Percentiles rank a stretch among this genome's conserved stretches.
Evolutionary conservation across 2,329 filamentous ascomycete species (phyloP).

Genomic region (Beauveria pseudobassiana): DNA sequence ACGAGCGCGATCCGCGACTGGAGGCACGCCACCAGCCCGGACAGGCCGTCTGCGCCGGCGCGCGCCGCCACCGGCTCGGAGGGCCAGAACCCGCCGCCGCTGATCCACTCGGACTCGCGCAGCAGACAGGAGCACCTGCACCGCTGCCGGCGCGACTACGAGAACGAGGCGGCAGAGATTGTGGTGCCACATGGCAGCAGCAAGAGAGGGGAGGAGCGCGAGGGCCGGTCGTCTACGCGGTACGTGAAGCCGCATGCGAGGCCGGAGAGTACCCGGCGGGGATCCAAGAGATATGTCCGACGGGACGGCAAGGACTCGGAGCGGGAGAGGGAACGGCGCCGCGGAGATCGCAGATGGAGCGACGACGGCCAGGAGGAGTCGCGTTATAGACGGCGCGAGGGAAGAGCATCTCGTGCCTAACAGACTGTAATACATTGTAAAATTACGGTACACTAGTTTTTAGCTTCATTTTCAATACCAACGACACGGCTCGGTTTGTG

Average conservation of each 20-base stretch:
- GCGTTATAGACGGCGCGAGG: background rate
- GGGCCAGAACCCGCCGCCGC: background rate
- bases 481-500: background rate
- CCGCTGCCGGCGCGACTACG: background rate
- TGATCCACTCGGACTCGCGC: background rate
- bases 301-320: background rate
- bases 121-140: background rate
- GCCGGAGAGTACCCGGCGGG: background rate
- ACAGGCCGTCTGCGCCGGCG: background rate
- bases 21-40: constrained; percentile 11
- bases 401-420: background rate
- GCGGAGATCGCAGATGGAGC: background rate
- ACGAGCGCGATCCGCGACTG: constrained; percentile 49
- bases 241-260: background rate
- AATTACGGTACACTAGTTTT: background rate
- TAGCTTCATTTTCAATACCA: background rate
- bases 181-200: background rate
- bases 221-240: background rate
- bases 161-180: background rate
- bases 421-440: background rate
- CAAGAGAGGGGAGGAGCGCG: background rate
- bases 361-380: background rate
- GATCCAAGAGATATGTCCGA: background rate
- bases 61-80: background rate
- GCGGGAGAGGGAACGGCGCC: background rate